These are phyloP conservation scores for Excoecaria agallocha DNA, from an alignment of 345 rosid genomes.

Conservation along the genomic window DNA sequence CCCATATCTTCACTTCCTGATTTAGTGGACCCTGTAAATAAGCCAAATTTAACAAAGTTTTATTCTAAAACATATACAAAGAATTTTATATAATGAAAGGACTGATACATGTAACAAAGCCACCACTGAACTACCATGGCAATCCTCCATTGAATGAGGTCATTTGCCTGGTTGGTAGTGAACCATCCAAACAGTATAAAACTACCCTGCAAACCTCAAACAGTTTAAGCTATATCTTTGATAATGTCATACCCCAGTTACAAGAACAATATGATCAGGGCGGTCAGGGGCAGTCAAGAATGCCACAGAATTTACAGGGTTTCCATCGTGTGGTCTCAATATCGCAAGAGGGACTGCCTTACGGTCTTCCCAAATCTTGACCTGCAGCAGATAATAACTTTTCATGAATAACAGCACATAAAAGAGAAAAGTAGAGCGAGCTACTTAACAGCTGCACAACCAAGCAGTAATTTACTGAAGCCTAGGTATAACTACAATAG, in stretches of 20 bases:
- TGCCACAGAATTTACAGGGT: slow-evolving; percentile 67
- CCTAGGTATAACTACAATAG: slow-evolving; percentile 1
- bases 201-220: slow-evolving; percentile 4
- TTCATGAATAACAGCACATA: slow-evolving; percentile 10
- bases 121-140: background rate
- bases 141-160: background rate
- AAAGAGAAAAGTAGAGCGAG: background rate
- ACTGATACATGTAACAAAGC: background rate
- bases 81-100: background rate
- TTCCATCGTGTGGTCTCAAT: slow-evolving; percentile 83
- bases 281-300: slow-evolving; percentile 68
- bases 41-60: background rate
- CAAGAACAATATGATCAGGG: slow-evolving; percentile 77
- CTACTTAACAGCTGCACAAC: background rate
- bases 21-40: slow-evolving; percentile 67
- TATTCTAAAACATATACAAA: background rate
- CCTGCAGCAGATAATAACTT: slow-evolving; percentile 39
- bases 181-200: background rate
- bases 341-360: slow-evolving; percentile 61
- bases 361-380: slow-evolving; percentile 91
- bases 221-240: slow-evolving; percentile 3
- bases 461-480: background rate
- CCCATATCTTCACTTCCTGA: slow-evolving; percentile 84
- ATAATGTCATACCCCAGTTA: slow-evolving; percentile 63
- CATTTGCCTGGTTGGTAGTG: background rate